Evolutionary conservation across 352 stramenopile genomes (phyloP), one percentile per base, ranked within the genome.

Genomic region (Phytophthora tubulina): DNA sequence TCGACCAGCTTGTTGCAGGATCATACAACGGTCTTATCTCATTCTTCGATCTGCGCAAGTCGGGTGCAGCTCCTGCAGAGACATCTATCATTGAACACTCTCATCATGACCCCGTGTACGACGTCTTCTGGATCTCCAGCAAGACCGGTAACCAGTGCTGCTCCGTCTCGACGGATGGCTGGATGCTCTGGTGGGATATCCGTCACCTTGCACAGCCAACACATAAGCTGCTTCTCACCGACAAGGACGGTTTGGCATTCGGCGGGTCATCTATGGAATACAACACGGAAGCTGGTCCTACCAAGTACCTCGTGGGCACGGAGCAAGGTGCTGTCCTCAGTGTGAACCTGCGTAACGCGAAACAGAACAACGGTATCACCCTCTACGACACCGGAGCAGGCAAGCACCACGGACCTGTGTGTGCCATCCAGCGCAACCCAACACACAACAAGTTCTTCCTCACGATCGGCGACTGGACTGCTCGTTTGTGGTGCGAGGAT

Each of bases 391-490:
- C 85, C 51, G 93, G 89, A 41, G 74, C 94, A 11, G 96, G 96
- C 36, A 98, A 98, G 71, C 97, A 99, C 77, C 96, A 99, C 70
- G 97, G 96, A 0, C 94, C 97, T 39, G 98, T 99, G 70, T 98
- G 96, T 70, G 91, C 85, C 42, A 98, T 99, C 74, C 94, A 99
- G 77, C 89, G 97, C 30, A 99, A 99, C 71, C 97, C 97, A 38
- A 97, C 89, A n/a, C 94, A 99, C 74, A 98, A 97, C 79, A 99
- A 99, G 73, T 99, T 98, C 70, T 99, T 99, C 81, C 91, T 99
- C 80, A 99, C 96, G 11, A 94, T 99, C 32, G 97, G 97, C 15
- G 97, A 99, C 80, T 99, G 97, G 97, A 99, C 96, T 13, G 96
- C 97, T 50, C 85, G 93, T 30, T 89, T 99, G 56, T 99, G 97